Evolutionary conservation across 2,329 filamentous ascomycete species (phyloP).

Genomic region (Microascus cirrosus): DNA sequence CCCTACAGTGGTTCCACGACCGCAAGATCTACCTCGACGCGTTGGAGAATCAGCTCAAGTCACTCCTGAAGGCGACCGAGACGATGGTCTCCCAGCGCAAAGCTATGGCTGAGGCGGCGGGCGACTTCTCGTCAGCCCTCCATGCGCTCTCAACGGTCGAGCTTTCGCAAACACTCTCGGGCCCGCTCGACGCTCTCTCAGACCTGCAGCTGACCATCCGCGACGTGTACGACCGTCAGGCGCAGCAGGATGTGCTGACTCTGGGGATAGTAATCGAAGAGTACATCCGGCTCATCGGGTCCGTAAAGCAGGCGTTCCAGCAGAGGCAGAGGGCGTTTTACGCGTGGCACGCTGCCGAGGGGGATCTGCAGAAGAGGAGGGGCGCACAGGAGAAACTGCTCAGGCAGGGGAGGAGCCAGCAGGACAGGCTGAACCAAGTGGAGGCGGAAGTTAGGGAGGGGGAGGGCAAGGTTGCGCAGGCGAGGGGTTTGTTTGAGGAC

Average conservation of each 20-base stretch:
- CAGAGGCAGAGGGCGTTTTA: conserved; percentile 95
- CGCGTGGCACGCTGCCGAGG: conserved; percentile 84
- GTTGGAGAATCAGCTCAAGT: conserved; percentile 81
- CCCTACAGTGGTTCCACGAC: conserved; percentile 83
- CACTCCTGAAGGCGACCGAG: conserved; percentile 86
- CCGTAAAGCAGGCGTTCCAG: conserved; percentile 83
- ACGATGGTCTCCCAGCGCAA: conserved; percentile 86
- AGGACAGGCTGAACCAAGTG: conserved; percentile 87
- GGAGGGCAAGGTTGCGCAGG: conserved; percentile 85
- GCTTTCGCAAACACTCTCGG: conserved; percentile 77
- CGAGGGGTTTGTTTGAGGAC: conserved; percentile 83
- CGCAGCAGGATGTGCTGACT: conserved; percentile 91
- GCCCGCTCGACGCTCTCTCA: conserved; percentile 80
- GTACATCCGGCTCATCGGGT: conserved; percentile 92
- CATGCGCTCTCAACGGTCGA: conserved; percentile 88
- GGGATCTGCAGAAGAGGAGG: conserved; percentile 83
- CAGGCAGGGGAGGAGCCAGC: conserved; percentile 86
- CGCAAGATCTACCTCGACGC: conserved; percentile 90
- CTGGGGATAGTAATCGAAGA: conserved; percentile 97
- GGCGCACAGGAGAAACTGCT: conserved; percentile 87
- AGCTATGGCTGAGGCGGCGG: conserved; percentile 83
- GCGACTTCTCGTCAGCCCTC: conserved; percentile 87
- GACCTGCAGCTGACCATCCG: conserved; percentile 89
- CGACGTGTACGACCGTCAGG: conserved; percentile 92
- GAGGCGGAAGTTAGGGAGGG: conserved; percentile 90